phyloP scores from a whole-genome alignment of 148 eudicot genomes.

The Rhododendron kiyosumense region DNA sequence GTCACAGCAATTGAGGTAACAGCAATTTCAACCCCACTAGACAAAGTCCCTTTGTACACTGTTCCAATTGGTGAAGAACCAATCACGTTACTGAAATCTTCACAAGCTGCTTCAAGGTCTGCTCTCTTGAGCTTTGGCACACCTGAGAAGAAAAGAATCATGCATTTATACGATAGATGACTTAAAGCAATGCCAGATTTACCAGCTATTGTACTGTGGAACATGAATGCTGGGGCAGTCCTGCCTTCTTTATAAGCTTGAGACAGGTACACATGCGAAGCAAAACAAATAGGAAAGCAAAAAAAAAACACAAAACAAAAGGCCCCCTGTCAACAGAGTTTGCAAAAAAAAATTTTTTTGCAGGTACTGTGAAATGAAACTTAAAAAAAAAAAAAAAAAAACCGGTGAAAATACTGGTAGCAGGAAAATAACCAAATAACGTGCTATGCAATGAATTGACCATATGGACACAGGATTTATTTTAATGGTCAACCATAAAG shows the following conservation, averaged over 20 bases:
- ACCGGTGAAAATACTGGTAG: neutral
- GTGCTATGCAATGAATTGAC: neutral
- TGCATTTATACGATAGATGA: neutral
- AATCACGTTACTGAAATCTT: slow-evolving; percentile 86
- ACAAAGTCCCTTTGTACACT: slow-evolving; percentile 87
- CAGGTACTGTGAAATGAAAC: neutral
- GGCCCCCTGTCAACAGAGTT: neutral
- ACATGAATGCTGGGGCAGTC: neutral
- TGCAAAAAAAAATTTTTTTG: neutral
- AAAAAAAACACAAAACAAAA: neutral
- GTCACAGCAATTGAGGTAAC: slow-evolving; percentile 59
- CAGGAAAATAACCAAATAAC: neutral
- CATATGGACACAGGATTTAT: neutral
- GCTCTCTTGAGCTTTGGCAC: slow-evolving; percentile 72
- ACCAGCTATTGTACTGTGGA: neutral
- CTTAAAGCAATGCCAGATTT: neutral
- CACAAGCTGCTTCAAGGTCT: slow-evolving; percentile 83
- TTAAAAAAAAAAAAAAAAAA: no score
- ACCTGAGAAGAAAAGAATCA: slow-evolving; percentile 39
- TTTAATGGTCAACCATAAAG: neutral
- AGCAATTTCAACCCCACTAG: slow-evolving; percentile 86
- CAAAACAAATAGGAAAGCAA: neutral
- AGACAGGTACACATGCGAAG: neutral
- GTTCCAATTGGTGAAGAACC: slow-evolving; percentile 54
- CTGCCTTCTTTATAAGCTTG: neutral